Percentiles rank a stretch among this genome's conserved stretches.
These are phyloP conservation scores for Cryptosporidium baileyi DNA, from an alignment of 169 alveolate species.

Conservation along the genomic window DNA sequence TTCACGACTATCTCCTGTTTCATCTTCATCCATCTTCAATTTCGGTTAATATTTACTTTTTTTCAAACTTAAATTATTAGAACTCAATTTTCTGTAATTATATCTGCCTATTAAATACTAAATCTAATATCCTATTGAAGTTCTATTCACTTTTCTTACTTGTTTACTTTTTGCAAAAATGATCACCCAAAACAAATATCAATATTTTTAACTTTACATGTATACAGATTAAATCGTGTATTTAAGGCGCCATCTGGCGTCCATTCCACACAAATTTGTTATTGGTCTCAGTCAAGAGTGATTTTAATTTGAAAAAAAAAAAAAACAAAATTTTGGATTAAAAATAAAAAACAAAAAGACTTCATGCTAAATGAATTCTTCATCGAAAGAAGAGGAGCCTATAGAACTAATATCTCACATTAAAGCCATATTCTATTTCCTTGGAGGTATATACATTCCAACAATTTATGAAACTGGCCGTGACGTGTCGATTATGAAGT, in stretches of 20 bases:
- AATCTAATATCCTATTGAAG: not conserved
- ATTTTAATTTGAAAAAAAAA: not conserved
- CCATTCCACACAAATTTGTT: constrained; percentile 70
- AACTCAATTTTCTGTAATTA: too few relatives aligned
- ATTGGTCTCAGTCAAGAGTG: constrained; percentile 35
- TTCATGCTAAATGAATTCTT: not conserved
- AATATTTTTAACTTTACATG: not conserved
- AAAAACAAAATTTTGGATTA: not conserved
- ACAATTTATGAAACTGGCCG: not conserved
- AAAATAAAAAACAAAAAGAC: not conserved
- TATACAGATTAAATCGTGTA: constrained; percentile 37
- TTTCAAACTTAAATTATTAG: too few relatives aligned
- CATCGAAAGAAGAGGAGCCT: constrained; percentile 12
- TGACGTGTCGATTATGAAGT: constrained; percentile 36
- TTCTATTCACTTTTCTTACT: not conserved
- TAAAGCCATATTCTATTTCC: constrained; percentile 47
- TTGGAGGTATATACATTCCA: constrained; percentile 25
- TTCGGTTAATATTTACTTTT: not conserved
- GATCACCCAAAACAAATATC: not conserved
- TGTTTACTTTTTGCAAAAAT: not conserved
- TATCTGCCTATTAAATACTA: not conserved
- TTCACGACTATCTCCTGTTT: not conserved
- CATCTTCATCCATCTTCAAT: constrained; percentile 50
- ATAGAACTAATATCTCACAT: constrained; percentile 48
- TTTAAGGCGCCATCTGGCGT: constrained; percentile 70